Evolutionary conservation across 306 rosid genomes (phyloP).

Genomic region (Rosa persica): DNA sequence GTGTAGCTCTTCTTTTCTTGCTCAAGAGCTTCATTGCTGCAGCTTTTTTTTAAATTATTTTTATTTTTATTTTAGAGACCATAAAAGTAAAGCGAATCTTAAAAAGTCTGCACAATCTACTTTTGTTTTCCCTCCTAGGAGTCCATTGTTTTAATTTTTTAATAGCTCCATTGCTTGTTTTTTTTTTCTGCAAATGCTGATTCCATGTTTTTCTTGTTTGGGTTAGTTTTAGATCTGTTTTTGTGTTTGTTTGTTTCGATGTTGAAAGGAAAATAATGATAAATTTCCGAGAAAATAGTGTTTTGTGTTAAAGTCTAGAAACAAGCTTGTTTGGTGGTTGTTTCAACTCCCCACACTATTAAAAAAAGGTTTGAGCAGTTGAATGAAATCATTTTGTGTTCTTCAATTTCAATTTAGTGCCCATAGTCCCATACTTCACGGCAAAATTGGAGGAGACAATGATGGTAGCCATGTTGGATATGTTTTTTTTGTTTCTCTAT

Average conservation of each 20-base stretch:
- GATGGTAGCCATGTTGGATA: not conserved
- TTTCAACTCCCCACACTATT: constrained; percentile 19
- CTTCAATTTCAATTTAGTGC: constrained; percentile 33
- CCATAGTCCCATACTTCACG: constrained; percentile 49
- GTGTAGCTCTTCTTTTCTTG: constrained; percentile 31
- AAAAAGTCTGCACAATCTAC: constrained; percentile 33
- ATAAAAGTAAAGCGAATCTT: constrained; percentile 45
- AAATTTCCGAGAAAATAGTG: not conserved
- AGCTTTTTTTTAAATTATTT: constrained; percentile 32
- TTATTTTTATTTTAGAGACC: not conserved
- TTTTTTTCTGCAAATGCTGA: constrained; percentile 24
- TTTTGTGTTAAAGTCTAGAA: not conserved
- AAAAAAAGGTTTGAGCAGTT: constrained; percentile 23
- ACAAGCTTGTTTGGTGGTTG: constrained; percentile 1
- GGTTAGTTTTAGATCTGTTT: constrained; percentile 38
- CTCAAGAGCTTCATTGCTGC: constrained; percentile 45
- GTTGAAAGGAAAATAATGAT: constrained; percentile 17
- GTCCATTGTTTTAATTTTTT: constrained; percentile 13
- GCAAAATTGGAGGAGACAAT: constrained; percentile 53
- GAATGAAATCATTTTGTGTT: constrained; percentile 17
- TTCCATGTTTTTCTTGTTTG: constrained; percentile 13
- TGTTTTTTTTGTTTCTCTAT: not conserved
- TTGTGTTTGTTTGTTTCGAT: constrained; percentile 42
- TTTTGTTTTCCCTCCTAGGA: constrained; percentile 27
- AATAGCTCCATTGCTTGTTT: constrained; percentile 38